Evolutionary conservation across 441 rosid species (phyloP).

Genomic region (Eutrema salsugineum): DNA sequence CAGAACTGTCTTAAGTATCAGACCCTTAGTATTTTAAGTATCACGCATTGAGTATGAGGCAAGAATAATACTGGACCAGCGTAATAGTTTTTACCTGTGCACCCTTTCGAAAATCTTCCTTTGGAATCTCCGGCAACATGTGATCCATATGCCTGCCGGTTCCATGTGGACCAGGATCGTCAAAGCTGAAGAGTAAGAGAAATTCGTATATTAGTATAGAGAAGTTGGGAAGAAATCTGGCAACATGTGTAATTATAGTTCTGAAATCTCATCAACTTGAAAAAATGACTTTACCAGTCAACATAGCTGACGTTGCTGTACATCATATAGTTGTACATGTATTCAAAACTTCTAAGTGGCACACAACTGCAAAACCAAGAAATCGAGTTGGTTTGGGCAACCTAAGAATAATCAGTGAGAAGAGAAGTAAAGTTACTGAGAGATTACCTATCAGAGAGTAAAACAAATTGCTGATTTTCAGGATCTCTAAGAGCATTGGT

Average conservation of each 20-base stretch:
- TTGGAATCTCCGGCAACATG: conserved; percentile 89
- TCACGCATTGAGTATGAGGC: neutral
- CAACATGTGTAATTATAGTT: neutral
- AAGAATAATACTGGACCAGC: neutral
- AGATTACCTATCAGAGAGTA: conserved; percentile 86
- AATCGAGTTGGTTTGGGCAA: conserved; percentile 8
- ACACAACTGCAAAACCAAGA: conserved; percentile 66
- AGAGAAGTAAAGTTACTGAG: neutral
- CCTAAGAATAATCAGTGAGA: neutral
- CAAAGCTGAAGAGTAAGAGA: conserved; percentile 53
- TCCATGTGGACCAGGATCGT: conserved; percentile 98
- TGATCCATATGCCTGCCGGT: conserved; percentile 86
- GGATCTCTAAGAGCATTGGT: conserved; percentile 83
- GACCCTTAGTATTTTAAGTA: neutral
- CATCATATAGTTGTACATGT: conserved; percentile 82
- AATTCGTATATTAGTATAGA: neutral
- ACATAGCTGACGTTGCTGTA: conserved; percentile 75
- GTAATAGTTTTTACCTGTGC: conserved; percentile 63
- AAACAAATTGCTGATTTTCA: conserved; percentile 91
- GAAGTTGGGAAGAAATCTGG: neutral
- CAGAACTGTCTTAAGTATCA: neutral
- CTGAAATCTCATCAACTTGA: neutral
- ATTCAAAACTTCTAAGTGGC: conserved; percentile 77
- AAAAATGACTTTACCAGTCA: conserved; percentile 63
- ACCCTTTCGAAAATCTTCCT: conserved; percentile 93